Evolutionary conservation across 495 filamentous ascomycete genomes (phyloP).

Genomic region (Aspergillus nidulans): DNA sequence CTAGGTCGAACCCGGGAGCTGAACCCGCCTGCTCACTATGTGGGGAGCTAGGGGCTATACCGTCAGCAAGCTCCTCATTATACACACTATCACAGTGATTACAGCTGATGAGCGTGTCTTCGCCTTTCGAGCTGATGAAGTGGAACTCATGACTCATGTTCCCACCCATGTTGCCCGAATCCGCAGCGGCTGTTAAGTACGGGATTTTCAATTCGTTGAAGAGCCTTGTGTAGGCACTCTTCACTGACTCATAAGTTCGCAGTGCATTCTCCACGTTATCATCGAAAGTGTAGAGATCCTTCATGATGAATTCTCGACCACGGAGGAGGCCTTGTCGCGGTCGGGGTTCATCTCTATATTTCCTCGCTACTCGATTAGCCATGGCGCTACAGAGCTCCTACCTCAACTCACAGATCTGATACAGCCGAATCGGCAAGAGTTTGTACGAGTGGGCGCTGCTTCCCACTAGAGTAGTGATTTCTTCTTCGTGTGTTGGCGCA

Average conservation of each 20-base stretch:
- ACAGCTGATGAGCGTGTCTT: conserved; percentile 81
- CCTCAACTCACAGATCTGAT: conserved; percentile 72
- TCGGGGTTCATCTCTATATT: conserved; percentile 88
- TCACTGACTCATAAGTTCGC: conserved; percentile 70
- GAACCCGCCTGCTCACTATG: conserved; percentile 10
- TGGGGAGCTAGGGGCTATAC: conserved; percentile 22
- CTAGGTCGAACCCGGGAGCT: conserved; percentile 31
- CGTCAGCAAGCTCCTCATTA: conserved; percentile 77
- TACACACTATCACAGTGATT: conserved; percentile 66
- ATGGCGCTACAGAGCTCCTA: neutral
- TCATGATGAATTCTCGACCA: conserved; percentile 95
- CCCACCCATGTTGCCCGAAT: conserved; percentile 94
- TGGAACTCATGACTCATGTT: conserved; percentile 93
- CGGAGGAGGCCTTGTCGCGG: conserved; percentile 85
- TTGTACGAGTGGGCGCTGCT: conserved; percentile 77
- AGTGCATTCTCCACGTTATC: conserved; percentile 57
- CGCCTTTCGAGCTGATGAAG: conserved; percentile 72
- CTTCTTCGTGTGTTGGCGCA: conserved; percentile 94
- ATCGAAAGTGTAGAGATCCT: conserved; percentile 98
- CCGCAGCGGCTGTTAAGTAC: conserved; percentile 78
- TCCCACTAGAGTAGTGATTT: conserved; percentile 79
- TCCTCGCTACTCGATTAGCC: conserved; percentile 57
- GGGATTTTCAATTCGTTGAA: conserved; percentile 83
- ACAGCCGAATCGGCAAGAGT: conserved; percentile 78
- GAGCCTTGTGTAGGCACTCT: conserved; percentile 62